These are phyloP conservation scores for Xylariomycetidae sp. DNA, from an alignment of 2,329 filamentous ascomycete genomes.

Conservation along the genomic window DNA sequence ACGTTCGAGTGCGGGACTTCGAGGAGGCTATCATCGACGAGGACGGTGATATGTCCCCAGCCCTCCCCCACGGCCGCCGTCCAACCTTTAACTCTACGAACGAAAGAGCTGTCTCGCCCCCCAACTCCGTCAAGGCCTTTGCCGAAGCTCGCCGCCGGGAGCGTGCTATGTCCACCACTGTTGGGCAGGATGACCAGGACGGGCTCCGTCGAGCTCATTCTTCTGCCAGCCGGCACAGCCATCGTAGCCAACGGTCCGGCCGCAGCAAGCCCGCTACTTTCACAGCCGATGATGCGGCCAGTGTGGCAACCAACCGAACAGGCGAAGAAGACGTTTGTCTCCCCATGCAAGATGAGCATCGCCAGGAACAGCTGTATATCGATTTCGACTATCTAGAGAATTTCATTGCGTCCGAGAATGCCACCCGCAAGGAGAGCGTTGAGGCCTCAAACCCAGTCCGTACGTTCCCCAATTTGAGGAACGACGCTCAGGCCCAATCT, in stretches of 20 bases:
- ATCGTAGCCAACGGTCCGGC: constrained; percentile 33
- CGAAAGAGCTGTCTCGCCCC: constrained; percentile 72
- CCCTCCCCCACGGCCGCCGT: constrained; percentile 41
- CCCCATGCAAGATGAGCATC: constrained; percentile 62
- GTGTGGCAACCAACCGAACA: constrained; percentile 59
- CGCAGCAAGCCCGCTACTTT: constrained; percentile 49
- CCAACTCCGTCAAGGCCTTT: constrained; percentile 97
- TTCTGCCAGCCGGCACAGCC: constrained; percentile 56
- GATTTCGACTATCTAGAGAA: constrained; percentile 94
- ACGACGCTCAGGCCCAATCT: constrained; percentile 24
- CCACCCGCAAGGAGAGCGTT: constrained; percentile 42
- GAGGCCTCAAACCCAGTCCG: constrained; percentile 40
- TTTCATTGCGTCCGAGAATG: constrained; percentile 64
- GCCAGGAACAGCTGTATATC: constrained; percentile 70
- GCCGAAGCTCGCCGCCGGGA: constrained; percentile 83
- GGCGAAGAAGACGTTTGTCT: constrained; percentile 88
- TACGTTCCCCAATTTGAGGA: constrained; percentile 58
- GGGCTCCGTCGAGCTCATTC: constrained; percentile 67
- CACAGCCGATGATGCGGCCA: constrained; percentile 53
- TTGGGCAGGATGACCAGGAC: constrained; percentile 41
- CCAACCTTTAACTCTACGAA: constrained; percentile 50
- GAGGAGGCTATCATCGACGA: constrained; percentile 83
- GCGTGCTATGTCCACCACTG: constrained; percentile 58
- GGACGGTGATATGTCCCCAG: constrained; percentile 45
- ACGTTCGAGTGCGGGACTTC: constrained; percentile 64